Conservation (phyloP, 805 yeast species). For the Spathaspora boniae region DNA sequence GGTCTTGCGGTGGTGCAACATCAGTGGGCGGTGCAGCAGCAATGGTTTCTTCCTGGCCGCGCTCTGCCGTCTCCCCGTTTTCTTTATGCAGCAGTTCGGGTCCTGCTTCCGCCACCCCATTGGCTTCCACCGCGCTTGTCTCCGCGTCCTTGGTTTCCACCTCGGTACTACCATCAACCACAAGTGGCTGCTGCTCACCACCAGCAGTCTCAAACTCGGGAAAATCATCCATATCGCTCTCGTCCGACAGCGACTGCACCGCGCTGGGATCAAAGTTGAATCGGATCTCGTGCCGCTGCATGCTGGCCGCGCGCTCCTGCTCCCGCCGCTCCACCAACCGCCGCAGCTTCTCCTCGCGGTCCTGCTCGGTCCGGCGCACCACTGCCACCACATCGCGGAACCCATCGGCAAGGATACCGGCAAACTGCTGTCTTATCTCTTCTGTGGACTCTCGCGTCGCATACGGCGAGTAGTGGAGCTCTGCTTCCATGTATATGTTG, state of each 20-base stretch:
- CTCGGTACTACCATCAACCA: too few relatives aligned
- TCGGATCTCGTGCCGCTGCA: constrained; percentile 11
- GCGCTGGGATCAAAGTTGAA: too few relatives aligned
- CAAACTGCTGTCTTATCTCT: constrained; percentile 21
- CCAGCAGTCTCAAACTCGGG: too few relatives aligned
- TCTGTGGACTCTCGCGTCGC: constrained; percentile 20
- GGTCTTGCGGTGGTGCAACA: too few relatives aligned
- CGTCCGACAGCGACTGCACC: too few relatives aligned
- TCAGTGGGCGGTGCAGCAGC: background rate
- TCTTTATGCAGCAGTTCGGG: constrained; percentile 7
- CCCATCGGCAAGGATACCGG: constrained; percentile 19
- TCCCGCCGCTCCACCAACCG: constrained; percentile 7
- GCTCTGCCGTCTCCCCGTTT: constrained; percentile 5
- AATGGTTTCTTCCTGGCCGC: background rate
- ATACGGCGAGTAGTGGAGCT: constrained; percentile 35
- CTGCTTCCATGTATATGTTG: constrained; percentile 38
- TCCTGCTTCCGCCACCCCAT: too few relatives aligned
- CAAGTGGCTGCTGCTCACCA: too few relatives aligned
- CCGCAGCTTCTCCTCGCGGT: constrained; percentile 4
- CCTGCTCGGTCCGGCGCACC: constrained; percentile 17
- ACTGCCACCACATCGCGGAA: constrained; percentile 31
- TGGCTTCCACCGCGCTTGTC: too few relatives aligned
- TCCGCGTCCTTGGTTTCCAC: too few relatives aligned
- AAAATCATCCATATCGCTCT: too few relatives aligned
- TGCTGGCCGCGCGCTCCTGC: constrained; percentile 6